phyloP scores from a whole-genome alignment of 2,329 filamentous ascomycete species.

The Pseudogymnoascus sp. region DNA sequence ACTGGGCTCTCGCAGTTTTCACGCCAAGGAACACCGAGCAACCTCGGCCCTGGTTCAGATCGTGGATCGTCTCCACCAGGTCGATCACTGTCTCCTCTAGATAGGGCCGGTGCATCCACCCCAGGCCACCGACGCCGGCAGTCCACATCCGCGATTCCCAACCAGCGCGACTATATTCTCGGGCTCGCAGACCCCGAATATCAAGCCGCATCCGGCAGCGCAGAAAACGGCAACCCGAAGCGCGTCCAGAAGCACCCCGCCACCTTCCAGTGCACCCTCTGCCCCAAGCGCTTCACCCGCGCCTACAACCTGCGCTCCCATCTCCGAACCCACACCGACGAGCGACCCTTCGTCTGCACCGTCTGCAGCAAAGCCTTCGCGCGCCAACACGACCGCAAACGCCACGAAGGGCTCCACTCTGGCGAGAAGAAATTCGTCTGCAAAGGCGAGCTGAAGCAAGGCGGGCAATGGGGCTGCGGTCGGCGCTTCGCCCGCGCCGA shows the following conservation, averaged over 20 bases:
- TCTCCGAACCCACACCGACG: conserved; percentile 91
- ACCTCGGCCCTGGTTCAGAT: conserved; percentile 48
- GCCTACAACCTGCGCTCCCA: conserved; percentile 96
- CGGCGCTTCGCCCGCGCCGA: conserved; percentile 91
- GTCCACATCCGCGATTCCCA: conserved; percentile 50
- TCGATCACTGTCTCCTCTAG: conserved; percentile 54
- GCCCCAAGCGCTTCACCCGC: conserved; percentile 91
- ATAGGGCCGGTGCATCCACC: conserved; percentile 46
- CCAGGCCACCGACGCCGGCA: conserved; percentile 46
- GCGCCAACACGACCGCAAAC: no score
- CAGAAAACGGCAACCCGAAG: conserved; percentile 56
- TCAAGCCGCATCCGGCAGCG: conserved; percentile 54
- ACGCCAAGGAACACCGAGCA: conserved; percentile 44
- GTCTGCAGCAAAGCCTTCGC: conserved; percentile 97
- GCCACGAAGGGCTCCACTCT: conserved; percentile 91
- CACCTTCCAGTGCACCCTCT: conserved; percentile 90
- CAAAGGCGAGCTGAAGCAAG: conserved; percentile 78
- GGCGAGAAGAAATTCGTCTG: conserved; percentile 99
- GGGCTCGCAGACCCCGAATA: conserved; percentile 85
- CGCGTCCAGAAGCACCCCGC: conserved; percentile 96
- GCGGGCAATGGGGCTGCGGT: conserved; percentile 86
- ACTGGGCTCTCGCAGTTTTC: conserved; percentile 36
- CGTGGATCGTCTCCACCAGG: conserved; percentile 39
- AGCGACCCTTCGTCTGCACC: conserved; percentile 93
- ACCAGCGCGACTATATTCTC: conserved; percentile 70